These are phyloP conservation scores for Favolaschia claudopus DNA, from an alignment of 768 basidiomycete species.

Conservation along the genomic window DNA sequence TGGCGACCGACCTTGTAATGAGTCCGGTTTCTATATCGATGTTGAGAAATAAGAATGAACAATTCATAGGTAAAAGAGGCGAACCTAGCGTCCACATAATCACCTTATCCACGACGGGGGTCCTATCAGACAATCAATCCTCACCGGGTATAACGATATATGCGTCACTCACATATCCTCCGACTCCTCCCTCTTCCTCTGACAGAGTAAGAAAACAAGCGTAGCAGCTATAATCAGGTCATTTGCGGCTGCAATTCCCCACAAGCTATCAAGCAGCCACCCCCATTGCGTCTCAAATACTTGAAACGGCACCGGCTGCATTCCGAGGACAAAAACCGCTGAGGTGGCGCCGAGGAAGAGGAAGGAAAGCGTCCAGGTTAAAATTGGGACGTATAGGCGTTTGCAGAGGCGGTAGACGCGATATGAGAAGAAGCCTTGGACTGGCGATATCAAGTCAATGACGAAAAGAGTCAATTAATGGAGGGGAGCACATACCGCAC, in stretches of 20 bases:
- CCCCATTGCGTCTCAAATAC: slow-evolving; percentile 5
- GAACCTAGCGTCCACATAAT: slow-evolving; percentile 15
- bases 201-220: not conserved
- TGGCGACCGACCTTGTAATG: slow-evolving; percentile 7
- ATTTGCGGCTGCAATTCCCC: slow-evolving; percentile 17
- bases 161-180: not conserved
- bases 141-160: too few species aligned
- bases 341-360: slow-evolving; percentile 6
- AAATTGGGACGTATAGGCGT: slow-evolving; percentile 8
- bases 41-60: not conserved
- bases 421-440: slow-evolving; percentile 8
- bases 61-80: not conserved
- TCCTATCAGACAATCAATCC: not conserved
- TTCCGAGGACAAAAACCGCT: not conserved
- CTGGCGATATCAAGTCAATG: not conserved
- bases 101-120: slow-evolving; percentile 11
- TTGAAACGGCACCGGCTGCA: not conserved
- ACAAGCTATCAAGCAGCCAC: slow-evolving; percentile 10
- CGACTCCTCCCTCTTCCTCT: not conserved
- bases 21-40: slow-evolving; percentile 8
- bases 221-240: slow-evolving; percentile 11
- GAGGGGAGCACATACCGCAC: not conserved
- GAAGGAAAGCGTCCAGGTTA: slow-evolving; percentile 20
- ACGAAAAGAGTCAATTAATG: not conserved
- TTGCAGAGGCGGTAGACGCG: slow-evolving; percentile 6